Base-by-base conservation (phyloP, 805 yeast species). In the Yarrowia hollandica region DNA sequence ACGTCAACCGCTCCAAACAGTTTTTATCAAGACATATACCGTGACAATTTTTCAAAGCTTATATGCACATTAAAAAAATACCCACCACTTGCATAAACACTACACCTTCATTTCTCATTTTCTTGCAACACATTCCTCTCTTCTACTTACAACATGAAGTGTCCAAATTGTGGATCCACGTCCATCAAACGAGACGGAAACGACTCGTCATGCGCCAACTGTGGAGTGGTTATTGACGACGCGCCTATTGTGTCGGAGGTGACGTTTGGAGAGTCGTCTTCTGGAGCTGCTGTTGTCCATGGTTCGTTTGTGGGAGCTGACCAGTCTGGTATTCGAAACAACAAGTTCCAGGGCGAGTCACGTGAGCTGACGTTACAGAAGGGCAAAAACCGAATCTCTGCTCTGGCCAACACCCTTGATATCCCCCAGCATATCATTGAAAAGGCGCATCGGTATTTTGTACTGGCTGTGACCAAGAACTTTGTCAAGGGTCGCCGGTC, bases 401-500 rank as follows among this genome's bases (percentile, higher is more conserved):
- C 86, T 42, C 85, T 95, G 12, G 96, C 97, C 0, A 78, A 79
- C 39, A 88, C 90, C 2, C 76, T 94, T 60, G 75, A 76, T 30
- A 90, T 95, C 60, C 90, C 96, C 2, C 96, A 89, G 44, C 86
- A 83, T 69, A 84, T 92, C 11, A 80, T 90, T 1, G 96, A 88
- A 61, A 84, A 92, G 11, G 97, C 97, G 0, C 80, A 82, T 65
- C 88, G 87, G 61, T 90, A 96, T 92, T 95, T 89, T 72, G 84
- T 84, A 64, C 75, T 90, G 59, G 98, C 98, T 0, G 76, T 95
- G 25, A 80, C 90, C 1, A 81, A 86, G 64, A 91, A 90, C 69
- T 94, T 94, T 70, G 98, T 94, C 21, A 96, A 92, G 71, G 99
- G 99, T n/a, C 79, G 99, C 66, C 76, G 94, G 62, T 90, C 97